phyloP scores from a whole-genome alignment of 371 early-diverging fungal genomes.

The Fennellomyces sp. region DNA sequence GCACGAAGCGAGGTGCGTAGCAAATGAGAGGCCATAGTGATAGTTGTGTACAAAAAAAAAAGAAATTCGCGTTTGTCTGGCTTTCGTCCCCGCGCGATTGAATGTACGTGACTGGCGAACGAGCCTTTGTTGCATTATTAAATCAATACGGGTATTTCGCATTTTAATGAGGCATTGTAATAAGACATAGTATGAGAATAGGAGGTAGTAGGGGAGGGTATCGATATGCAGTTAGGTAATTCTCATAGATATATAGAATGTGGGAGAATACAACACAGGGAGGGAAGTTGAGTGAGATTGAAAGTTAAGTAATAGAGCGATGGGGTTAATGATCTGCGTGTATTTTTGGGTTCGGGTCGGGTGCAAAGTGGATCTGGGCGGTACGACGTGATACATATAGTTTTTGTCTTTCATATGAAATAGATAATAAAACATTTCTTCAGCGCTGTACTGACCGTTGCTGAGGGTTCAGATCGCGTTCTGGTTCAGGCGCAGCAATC shows the following conservation, averaged over 20 bases:
- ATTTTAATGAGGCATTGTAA: background rate
- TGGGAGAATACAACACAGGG: background rate
- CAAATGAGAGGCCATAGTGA: constrained; percentile 39
- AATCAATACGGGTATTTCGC: too few species aligned
- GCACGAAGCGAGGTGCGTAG: constrained; percentile 43
- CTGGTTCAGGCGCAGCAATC: background rate
- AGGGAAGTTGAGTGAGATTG: background rate
- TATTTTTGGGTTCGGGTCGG: background rate
- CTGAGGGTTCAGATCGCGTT: background rate
- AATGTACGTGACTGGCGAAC: too few species aligned
- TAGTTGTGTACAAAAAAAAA: background rate
- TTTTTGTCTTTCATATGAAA: background rate
- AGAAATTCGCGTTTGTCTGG: background rate
- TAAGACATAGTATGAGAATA: background rate
- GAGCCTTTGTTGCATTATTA: too few species aligned
- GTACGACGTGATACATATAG: constrained; percentile 3
- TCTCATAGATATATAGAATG: background rate
- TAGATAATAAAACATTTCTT: too few species aligned
- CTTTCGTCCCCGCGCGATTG: too few species aligned
- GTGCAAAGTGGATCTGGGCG: background rate
- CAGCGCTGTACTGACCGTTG: background rate
- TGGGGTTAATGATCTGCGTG: background rate
- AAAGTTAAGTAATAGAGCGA: background rate
- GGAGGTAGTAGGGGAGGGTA: background rate
- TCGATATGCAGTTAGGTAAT: background rate